Conservation (phyloP, 495 filamentous ascomycete genomes). For the Penicillium psychrofluorescens region DNA sequence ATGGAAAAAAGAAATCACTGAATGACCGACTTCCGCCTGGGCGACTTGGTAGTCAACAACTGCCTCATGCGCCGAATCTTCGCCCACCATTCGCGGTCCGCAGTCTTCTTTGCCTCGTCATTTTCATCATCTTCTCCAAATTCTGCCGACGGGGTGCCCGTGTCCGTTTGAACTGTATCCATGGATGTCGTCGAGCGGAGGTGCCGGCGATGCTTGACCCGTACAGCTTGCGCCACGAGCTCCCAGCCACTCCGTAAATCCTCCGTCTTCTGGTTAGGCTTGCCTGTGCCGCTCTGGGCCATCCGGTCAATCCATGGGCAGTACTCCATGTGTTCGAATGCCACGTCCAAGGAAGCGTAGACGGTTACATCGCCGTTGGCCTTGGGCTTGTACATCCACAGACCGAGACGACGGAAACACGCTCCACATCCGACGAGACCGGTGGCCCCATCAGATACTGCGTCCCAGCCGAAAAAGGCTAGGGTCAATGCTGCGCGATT, state of each 20-base stretch:
- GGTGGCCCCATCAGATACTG: slow-evolving; percentile 54
- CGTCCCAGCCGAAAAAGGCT: slow-evolving; percentile 82
- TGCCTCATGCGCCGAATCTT: slow-evolving; percentile 44
- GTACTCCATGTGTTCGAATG: slow-evolving; percentile 68
- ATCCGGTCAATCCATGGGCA: slow-evolving; percentile 68
- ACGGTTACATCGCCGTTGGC: slow-evolving; percentile 50
- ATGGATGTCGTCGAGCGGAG: slow-evolving; percentile 22
- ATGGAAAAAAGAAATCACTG: slow-evolving; percentile 10
- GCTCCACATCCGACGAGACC: slow-evolving; percentile 71
- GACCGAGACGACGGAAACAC: slow-evolving; percentile 81
- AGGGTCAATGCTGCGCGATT: slow-evolving; percentile 65
- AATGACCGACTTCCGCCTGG: slow-evolving; percentile 18
- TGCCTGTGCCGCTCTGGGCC: slow-evolving; percentile 46
- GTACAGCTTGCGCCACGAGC: slow-evolving; percentile 30
- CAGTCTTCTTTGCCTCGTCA: slow-evolving; percentile 29
- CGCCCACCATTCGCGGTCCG: slow-evolving; percentile 46
- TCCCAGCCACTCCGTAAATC: slow-evolving; percentile 40
- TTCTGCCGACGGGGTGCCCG: slow-evolving; percentile 16
- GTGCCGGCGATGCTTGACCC: slow-evolving; percentile 31
- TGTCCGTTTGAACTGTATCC: slow-evolving; percentile 14
- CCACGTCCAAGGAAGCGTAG: slow-evolving; percentile 54
- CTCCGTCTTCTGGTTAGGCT: slow-evolving; percentile 22
- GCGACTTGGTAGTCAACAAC: slow-evolving; percentile 35
- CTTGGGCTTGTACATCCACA: slow-evolving; percentile 82
- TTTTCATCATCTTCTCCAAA: slow-evolving; percentile 19